Conservation (phyloP, 2,329 filamentous ascomycete species). For the Ceratocystis cacaofunesta region DNA sequence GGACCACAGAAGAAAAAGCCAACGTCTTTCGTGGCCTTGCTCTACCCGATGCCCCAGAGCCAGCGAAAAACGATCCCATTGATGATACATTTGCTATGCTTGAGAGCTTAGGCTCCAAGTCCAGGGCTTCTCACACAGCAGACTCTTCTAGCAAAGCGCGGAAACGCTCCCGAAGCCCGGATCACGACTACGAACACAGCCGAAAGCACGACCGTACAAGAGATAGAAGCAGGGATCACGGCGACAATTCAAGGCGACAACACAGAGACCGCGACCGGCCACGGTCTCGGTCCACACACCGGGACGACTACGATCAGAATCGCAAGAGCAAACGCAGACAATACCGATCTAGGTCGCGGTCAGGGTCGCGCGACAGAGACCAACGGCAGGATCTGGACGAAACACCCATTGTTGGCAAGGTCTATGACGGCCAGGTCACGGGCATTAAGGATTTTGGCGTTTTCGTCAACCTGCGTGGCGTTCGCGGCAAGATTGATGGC, state of each 20-base stretch:
- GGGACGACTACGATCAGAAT: conserved; percentile 19
- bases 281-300: conserved; percentile 22
- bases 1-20: conserved; percentile 49
- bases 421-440: conserved; percentile 81
- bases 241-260: conserved; percentile 41
- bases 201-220: conserved; percentile 7
- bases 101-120: conserved; percentile 46
- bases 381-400: conserved; percentile 53
- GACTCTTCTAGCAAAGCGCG: conserved; percentile 20
- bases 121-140: conserved; percentile 36
- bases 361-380: conserved; percentile 22
- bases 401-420: conserved; percentile 62
- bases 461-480: conserved; percentile 81
- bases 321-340: conserved; percentile 20
- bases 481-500: conserved; percentile 79
- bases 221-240: conserved; percentile 25
- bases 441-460: conserved; percentile 91
- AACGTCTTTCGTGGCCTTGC: conserved; percentile 83
- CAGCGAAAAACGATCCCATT: conserved; percentile 43
- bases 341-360: conserved; percentile 26
- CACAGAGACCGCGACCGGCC: conserved; percentile 29
- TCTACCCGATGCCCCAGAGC: conserved; percentile 53
- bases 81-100: conserved; percentile 87
- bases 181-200: conserved; percentile 19
- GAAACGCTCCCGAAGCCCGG: conserved; percentile 40